phyloP scores from a whole-genome alignment of 768 basidiomycete genomes.

The Leccinum sublutescens region DNA sequence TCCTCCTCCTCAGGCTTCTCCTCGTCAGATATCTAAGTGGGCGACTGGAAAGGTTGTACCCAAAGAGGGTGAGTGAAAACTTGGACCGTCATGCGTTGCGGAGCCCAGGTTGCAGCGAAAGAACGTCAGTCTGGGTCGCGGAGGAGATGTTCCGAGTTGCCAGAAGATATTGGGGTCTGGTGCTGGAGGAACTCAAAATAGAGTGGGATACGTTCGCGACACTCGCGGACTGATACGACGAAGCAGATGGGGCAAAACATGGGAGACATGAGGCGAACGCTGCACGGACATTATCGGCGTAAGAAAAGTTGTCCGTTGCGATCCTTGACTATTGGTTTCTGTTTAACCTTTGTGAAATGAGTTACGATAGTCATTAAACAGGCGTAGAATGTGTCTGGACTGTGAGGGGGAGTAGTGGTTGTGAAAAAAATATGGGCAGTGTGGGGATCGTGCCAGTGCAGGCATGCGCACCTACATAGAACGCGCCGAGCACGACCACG shows the following conservation, averaged over 20 bases:
- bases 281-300: conserved; percentile 59
- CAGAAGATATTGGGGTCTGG: too few relatives aligned
- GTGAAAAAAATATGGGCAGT: not conserved
- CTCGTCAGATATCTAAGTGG: conserved; percentile 53
- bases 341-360: not conserved
- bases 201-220: too few relatives aligned
- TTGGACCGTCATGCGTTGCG: conserved; percentile 28
- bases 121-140: conserved; percentile 52
- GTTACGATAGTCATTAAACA: not conserved
- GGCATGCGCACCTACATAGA: too few relatives aligned
- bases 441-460: too few relatives aligned
- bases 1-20: conserved; percentile 33
- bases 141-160: too few relatives aligned
- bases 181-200: too few relatives aligned
- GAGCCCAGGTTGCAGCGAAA: conserved; percentile 56
- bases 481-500: too few relatives aligned
- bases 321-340: not conserved
- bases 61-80: conserved; percentile 56
- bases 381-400: not conserved
- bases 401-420: not conserved
- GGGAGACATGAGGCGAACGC: too few relatives aligned
- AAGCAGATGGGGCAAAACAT: too few relatives aligned
- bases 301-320: conserved; percentile 51
- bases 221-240: too few relatives aligned
- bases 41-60: conserved; percentile 65